Base-by-base conservation (phyloP, 495 filamentous ascomycete species). In the Xeromyces bisporus region DNA sequence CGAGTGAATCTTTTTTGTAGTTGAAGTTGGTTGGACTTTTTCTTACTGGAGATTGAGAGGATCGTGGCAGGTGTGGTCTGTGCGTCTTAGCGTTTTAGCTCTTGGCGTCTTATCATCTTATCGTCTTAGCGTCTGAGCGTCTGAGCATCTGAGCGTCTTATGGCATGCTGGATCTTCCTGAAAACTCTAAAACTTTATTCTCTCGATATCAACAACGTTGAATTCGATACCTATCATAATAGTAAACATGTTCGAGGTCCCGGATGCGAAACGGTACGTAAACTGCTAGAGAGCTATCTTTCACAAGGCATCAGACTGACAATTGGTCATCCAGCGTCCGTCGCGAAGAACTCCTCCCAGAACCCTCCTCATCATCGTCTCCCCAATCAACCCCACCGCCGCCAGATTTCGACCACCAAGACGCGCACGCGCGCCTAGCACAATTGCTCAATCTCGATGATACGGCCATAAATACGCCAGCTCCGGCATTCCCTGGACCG, bases 191-290 rank as follows among this genome's bases (percentile, higher is more conserved):
- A n/a, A n/a, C n/a, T n/a, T n/a, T n/a, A n/a, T n/a, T n/a, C n/a
- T n/a, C n/a, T n/a, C n/a, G n/a, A n/a, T n/a, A n/a, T n/a, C n/a
- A n/a, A n/a, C n/a, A n/a, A n/a, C n/a, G n/a, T n/a, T n/a, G n/a
- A n/a, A n/a, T n/a, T n/a, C n/a, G n/a, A n/a, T n/a, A n/a, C n/a
- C n/a, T n/a, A n/a, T n/a, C n/a, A n/a, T n/a, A n/a, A n/a, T n/a
- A 31, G 16, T 24, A 25, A 49, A 18, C 9, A 63, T 63, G 59
- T 63, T 63, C 31, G 56, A 58, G 18, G 36, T 56, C 27, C 54
- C 57, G 32, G 38, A 48, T 16, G 54, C 57, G 6, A 63, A 58
- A 44, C 49, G 55, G 59, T 63, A 48, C 26, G 47, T 37, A 13
- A 21, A 11, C 6, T 6, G 13, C n/a, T 24, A 24, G 11, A 25